Evolutionary conservation across 148 eudicot genomes (phyloP), one percentile per base, ranked within the genome.

Genomic region (Talinum fruticosum): DNA sequence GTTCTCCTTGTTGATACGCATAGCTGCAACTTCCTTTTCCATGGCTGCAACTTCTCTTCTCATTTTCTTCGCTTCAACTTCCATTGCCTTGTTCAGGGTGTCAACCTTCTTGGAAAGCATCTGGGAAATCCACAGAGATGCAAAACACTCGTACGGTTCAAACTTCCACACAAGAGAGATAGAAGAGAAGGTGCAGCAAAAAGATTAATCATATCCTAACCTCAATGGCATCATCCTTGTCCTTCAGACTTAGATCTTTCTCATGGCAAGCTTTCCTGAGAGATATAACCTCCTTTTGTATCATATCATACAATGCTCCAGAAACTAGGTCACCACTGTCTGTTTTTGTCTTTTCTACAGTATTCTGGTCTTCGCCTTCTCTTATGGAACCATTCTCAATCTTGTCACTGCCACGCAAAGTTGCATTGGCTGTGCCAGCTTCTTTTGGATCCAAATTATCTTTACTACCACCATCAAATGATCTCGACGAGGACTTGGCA

Each of bases 101-200:
- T 96, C 99, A 45, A 96, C 94, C 85, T 96, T 93, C 87, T 90
- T 95, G 0, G 92, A 88, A 81, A 95, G 76, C 89, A 91, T 91
- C 96, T 95, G 84, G 24, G 74, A 10, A 72, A 71, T 82, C 36
- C 44, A 74, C 30, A 71, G 30, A 62, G 37, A 59, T 61, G 76
- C 32, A 74, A 29, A 19, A 71, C 36, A 68, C 45, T 61, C 66
- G 26, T 24, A 10, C 19, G 19, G 8, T 26, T 32, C 36, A 26
- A 47, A 37, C 33, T 69, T 3, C 69, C 24, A 67, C 24, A 64
- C 68, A 32, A 79, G 57, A 61, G 59, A 65, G 66, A 28, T 38
- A 37, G 71, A 36, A 70, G 34, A 15, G 29, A 61, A 26, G 32
- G 10, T 26, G 10, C 38, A 13, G 72, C 34, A 16, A 34, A 36